These are phyloP conservation scores for Magnusiomyces starmeri DNA, from an alignment of 1,139 yeast species.

Conservation along the genomic window DNA sequence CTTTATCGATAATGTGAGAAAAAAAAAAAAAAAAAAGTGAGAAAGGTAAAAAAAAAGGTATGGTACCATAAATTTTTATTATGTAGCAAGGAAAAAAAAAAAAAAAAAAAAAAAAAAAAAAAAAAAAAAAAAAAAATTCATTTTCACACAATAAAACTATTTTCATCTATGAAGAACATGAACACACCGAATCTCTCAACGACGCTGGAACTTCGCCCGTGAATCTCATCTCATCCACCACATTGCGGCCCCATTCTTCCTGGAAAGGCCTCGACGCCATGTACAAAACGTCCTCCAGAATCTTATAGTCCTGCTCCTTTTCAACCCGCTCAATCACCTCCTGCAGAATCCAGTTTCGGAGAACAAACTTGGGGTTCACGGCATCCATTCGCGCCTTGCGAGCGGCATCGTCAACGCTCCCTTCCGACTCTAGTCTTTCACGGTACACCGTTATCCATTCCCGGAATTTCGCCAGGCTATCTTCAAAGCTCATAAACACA, in stretches of 20 bases:
- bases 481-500: slow-evolving; percentile 19
- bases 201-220: slow-evolving; percentile 28
- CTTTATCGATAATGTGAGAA: too few species aligned
- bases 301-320: slow-evolving; percentile 21
- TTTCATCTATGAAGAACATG: slow-evolving; percentile 25
- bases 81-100: background rate
- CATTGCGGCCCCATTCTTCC: slow-evolving; percentile 30
- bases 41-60: too few species aligned
- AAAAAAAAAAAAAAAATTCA: background rate
- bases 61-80: too few species aligned
- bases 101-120: background rate
- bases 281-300: slow-evolving; percentile 30
- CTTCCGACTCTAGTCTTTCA: slow-evolving; percentile 37
- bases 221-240: slow-evolving; percentile 23
- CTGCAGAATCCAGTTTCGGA: slow-evolving; percentile 80
- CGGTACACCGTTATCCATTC: slow-evolving; percentile 39
- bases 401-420: slow-evolving; percentile 32
- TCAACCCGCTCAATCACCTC: slow-evolving; percentile 52
- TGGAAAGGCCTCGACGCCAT: slow-evolving; percentile 36
- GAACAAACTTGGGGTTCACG: slow-evolving; percentile 72
- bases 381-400: slow-evolving; percentile 39
- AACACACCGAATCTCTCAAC: slow-evolving; percentile 27
- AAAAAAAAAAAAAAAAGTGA: background rate
- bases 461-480: background rate
- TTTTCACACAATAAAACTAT: background rate